Conservation (phyloP, 495 filamentous ascomycete species). For the Neurospora sp. region DNA sequence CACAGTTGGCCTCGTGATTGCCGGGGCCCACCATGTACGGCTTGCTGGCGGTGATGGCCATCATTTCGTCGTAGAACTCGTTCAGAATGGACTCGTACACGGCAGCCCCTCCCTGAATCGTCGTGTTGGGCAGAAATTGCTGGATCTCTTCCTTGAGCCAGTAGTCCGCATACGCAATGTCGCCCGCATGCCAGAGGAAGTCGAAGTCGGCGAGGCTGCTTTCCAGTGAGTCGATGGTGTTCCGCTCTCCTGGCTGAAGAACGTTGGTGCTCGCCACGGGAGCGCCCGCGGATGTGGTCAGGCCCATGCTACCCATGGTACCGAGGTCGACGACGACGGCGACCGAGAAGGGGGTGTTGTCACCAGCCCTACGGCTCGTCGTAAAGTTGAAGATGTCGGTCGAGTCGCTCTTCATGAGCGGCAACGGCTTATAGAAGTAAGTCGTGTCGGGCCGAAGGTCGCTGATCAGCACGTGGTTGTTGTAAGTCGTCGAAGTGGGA, state of each 20-base stretch:
- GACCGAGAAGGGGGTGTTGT: slow-evolving; percentile 35
- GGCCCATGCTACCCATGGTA: slow-evolving; percentile 27
- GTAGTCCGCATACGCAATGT: slow-evolving; percentile 45
- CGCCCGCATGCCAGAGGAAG: slow-evolving; percentile 27
- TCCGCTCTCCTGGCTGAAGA: slow-evolving; percentile 23
- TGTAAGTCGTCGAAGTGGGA: slow-evolving; percentile 39
- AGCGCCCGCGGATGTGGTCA: slow-evolving; percentile 17
- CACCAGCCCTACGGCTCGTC: slow-evolving; percentile 25
- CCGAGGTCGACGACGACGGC: slow-evolving; percentile 46
- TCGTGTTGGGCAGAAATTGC: slow-evolving; percentile 22
- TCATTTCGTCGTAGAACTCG: slow-evolving; percentile 44
- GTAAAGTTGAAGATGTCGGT: slow-evolving; percentile 11
- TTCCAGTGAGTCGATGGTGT: slow-evolving; percentile 26
- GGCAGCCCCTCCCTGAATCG: neutral
- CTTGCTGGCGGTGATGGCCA: slow-evolving; percentile 31
- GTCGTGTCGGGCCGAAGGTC: slow-evolving; percentile 35
- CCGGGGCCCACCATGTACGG: slow-evolving; percentile 44
- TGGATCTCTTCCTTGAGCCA: slow-evolving; percentile 36
- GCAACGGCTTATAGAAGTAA: slow-evolving; percentile 37
- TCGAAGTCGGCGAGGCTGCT: slow-evolving; percentile 15
- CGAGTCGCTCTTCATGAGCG: neutral
- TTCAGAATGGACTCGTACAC: slow-evolving; percentile 45
- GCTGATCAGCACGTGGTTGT: slow-evolving; percentile 36
- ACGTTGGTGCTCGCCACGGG: slow-evolving; percentile 11
- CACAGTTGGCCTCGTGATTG: slow-evolving; percentile 43